A percentile compares a stretch with the other conserved stretches of the same genome.
Evolutionary conservation across 78 protist genomes (phyloP).

Genomic region (Guillardia theta): DNA sequence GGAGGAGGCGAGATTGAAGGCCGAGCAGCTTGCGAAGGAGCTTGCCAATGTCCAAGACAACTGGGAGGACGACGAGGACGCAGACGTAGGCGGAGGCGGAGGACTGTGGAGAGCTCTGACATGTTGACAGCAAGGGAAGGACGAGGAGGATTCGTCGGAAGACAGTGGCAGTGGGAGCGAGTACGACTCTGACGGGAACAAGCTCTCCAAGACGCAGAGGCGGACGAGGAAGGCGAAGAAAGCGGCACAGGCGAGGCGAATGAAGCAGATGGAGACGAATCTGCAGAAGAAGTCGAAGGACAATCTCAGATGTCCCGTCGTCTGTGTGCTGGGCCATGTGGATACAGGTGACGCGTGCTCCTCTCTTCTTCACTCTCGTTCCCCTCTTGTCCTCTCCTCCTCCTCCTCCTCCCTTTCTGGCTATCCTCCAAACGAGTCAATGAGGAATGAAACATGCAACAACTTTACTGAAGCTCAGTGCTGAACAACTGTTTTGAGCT

Average conservation of each 20-base stretch:
- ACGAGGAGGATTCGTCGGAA: background rate
- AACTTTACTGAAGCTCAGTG: background rate
- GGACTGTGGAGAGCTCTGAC: background rate
- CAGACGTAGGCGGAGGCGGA: background rate
- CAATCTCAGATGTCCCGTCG: constrained; percentile 91
- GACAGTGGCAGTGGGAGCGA: background rate
- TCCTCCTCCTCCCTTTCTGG: too few relatives aligned
- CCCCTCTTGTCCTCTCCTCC: too few relatives aligned
- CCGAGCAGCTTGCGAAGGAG: background rate
- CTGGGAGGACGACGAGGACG: background rate
- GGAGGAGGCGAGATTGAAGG: background rate
- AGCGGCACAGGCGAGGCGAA: background rate
- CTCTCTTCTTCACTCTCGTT: too few relatives aligned
- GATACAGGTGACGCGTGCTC: constrained; percentile 95
- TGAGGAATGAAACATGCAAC: background rate
- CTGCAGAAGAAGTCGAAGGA: background rate
- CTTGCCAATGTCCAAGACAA: background rate
- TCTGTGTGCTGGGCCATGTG: constrained; percentile 98
- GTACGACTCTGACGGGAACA: background rate
- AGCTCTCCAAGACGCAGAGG: background rate
- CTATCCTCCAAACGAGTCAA: too few relatives aligned
- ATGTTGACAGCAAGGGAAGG: background rate
- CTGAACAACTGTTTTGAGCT: background rate
- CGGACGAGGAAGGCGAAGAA: background rate
- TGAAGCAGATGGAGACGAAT: constrained; percentile 9